Evolutionary conservation across 2,329 filamentous ascomycete genomes (phyloP).

Genomic region (Leptoxyphium fumago): DNA sequence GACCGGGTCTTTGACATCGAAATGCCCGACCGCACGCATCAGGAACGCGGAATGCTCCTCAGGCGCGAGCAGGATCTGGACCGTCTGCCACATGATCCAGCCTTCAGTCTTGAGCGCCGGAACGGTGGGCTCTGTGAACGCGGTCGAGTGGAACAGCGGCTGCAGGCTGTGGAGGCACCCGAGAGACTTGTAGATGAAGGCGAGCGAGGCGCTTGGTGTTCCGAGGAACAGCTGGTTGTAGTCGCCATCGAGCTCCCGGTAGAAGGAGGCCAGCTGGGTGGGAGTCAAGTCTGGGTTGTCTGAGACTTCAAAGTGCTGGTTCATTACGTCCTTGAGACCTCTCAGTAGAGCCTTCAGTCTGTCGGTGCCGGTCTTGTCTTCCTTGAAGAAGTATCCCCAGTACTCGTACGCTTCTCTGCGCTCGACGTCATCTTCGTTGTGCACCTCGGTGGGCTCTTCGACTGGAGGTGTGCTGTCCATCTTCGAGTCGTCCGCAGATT

Average conservation of each 20-base stretch:
- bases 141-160: conserved; percentile 28
- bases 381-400: conserved; percentile 36
- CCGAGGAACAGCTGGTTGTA: conserved; percentile 56
- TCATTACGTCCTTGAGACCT: conserved; percentile 32
- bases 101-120: conserved; percentile 72
- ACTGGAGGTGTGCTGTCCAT: background rate
- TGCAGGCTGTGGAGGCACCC: conserved; percentile 83
- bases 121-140: conserved; percentile 59
- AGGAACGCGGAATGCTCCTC: conserved; percentile 77
- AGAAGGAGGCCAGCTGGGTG: conserved; percentile 34
- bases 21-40: conserved; percentile 64
- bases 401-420: conserved; percentile 32
- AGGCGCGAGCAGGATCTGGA: conserved; percentile 75
- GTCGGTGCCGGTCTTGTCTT: conserved; percentile 36
- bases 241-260: conserved; percentile 32
- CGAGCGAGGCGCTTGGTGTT: conserved; percentile 59
- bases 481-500: too few relatives aligned
- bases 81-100: conserved; percentile 86
- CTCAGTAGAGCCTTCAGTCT: conserved; percentile 30
- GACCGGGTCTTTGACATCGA: conserved; percentile 58
- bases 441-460: background rate
- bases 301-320: conserved; percentile 26
- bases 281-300: conserved; percentile 33
- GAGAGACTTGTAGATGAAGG: conserved; percentile 82
- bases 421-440: conserved; percentile 14